These are phyloP conservation scores for Kalaharituber pfeilii DNA, from an alignment of 2,329 filamentous ascomycete species.

Conservation along the genomic window DNA sequence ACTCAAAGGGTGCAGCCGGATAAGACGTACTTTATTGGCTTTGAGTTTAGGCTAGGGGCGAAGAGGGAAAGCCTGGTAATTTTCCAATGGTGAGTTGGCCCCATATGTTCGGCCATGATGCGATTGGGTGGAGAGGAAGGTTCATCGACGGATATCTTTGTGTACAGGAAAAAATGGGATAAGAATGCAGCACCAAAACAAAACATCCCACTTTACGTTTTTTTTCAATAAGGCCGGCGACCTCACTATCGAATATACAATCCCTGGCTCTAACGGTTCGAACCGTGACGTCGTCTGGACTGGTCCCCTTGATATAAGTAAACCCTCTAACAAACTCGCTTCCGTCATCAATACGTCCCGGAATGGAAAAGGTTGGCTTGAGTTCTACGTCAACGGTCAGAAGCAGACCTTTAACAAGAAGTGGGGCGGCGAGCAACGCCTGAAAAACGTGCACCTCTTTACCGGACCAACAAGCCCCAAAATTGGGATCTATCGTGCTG, in stretches of 20 bases:
- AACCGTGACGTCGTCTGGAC: constrained; percentile 16
- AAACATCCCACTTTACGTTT: constrained; percentile 16
- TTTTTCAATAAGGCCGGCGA: constrained; percentile 6
- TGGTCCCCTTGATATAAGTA: constrained; percentile 4
- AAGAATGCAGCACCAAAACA: constrained; percentile 9
- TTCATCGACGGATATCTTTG: background rate
- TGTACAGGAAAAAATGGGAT: constrained; percentile 14
- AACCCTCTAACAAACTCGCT: constrained; percentile 6
- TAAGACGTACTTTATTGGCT: constrained; percentile 17
- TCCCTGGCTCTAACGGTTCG: constrained; percentile 11
- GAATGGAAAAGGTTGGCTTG: constrained; percentile 11
- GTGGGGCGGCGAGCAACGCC: constrained; percentile 7
- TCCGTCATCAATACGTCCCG: constrained; percentile 15
- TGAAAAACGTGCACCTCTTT: constrained; percentile 11
- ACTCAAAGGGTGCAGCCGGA: constrained; percentile 2
- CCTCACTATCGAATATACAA: constrained; percentile 15
- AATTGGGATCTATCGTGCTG: constrained; percentile 15
- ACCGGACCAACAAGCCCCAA: constrained; percentile 15
- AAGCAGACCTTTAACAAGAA: constrained; percentile 13
- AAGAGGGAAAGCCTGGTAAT: constrained; percentile 8
- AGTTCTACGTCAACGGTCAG: constrained; percentile 14
- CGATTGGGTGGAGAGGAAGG: background rate
- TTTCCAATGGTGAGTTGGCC: constrained; percentile 14
- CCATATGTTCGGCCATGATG: background rate
- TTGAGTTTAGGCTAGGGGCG: constrained; percentile 11